Percentiles rank a stretch among this genome's conserved stretches.
Conservation (phyloP, 2,329 filamentous ascomycete species). For the Xylariomycetidae sp. region DNA sequence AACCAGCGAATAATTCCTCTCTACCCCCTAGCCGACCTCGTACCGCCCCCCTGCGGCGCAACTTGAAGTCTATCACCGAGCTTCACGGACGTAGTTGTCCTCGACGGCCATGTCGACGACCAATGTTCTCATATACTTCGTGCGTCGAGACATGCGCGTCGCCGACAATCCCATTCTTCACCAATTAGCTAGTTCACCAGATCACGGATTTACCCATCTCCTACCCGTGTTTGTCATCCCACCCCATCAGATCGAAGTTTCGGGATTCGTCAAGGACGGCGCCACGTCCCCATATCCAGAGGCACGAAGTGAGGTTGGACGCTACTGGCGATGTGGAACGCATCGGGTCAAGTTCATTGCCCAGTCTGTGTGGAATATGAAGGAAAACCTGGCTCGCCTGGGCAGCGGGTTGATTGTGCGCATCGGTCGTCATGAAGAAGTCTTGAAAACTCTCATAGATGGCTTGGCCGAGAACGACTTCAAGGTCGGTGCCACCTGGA, state of each 20-base stretch:
- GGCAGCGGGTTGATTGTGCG: slow-evolving; percentile 58
- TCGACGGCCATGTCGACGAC: slow-evolving; percentile 28
- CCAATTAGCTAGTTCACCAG: slow-evolving; percentile 39
- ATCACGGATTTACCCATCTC: slow-evolving; percentile 59
- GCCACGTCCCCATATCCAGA: slow-evolving; percentile 59
- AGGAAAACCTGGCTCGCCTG: slow-evolving; percentile 51
- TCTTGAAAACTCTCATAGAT: slow-evolving; percentile 52
- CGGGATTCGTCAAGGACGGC: slow-evolving; percentile 59
- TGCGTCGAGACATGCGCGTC: slow-evolving; percentile 67
- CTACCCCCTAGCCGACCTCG: slow-evolving; percentile 1
- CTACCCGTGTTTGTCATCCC: slow-evolving; percentile 66
- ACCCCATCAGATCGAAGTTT: slow-evolving; percentile 66
- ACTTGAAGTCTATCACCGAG: slow-evolving; percentile 2
- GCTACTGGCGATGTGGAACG: slow-evolving; percentile 69
- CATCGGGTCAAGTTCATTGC: slow-evolving; percentile 67
- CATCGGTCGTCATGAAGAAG: slow-evolving; percentile 54
- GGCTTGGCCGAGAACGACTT: slow-evolving; percentile 34
- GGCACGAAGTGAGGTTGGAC: slow-evolving; percentile 57
- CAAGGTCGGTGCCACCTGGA: slow-evolving; percentile 63
- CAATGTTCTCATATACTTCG: slow-evolving; percentile 61
- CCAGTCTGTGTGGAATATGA: slow-evolving; percentile 68
- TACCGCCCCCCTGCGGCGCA: slow-evolving; percentile 4
- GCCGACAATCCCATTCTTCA: slow-evolving; percentile 71
- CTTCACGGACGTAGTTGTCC: slow-evolving; percentile 1
- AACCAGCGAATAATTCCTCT: too few species aligned